These are phyloP conservation scores for Sclerotinia sclerotiorum DNA, from an alignment of 2,329 filamentous ascomycete genomes.

Conservation along the genomic window DNA sequence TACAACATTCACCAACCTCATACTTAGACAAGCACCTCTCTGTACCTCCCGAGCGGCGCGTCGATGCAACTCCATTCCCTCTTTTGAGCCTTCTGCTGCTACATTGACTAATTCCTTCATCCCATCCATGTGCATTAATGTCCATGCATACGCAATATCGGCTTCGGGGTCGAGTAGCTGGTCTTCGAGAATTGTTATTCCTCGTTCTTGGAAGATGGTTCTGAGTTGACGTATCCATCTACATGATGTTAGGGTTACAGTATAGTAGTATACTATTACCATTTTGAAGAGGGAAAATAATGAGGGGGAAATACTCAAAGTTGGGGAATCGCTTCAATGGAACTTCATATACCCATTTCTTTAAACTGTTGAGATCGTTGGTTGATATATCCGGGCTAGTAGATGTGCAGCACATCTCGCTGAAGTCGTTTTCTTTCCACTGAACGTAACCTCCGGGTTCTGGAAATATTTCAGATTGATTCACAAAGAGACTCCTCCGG, in stretches of 20 bases:
- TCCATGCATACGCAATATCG: conserved; percentile 12
- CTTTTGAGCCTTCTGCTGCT: background rate
- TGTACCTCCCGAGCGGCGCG: background rate
- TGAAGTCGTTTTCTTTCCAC: conserved; percentile 18
- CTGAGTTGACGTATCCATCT: conserved; percentile 21
- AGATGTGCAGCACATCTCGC: background rate
- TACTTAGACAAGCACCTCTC: background rate
- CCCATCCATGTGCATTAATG: conserved; percentile 3
- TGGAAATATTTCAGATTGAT: background rate
- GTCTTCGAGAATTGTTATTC: background rate
- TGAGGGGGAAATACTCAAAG: conserved; percentile 1
- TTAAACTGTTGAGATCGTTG: background rate
- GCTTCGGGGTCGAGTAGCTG: background rate
- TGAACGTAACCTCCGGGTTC: conserved; percentile 20
- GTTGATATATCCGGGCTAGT: background rate
- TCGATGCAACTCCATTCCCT: background rate
- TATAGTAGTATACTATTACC: background rate
- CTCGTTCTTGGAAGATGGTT: conserved; percentile 10
- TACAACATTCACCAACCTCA: conserved; percentile 1
- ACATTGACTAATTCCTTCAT: conserved; percentile 5
- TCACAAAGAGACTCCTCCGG: background rate
- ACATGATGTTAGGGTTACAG: background rate
- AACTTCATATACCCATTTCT: background rate
- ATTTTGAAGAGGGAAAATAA: background rate
- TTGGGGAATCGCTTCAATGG: background rate